Conservation (phyloP, 805 yeast species). For the Saccharomycopsis sp. region DNA sequence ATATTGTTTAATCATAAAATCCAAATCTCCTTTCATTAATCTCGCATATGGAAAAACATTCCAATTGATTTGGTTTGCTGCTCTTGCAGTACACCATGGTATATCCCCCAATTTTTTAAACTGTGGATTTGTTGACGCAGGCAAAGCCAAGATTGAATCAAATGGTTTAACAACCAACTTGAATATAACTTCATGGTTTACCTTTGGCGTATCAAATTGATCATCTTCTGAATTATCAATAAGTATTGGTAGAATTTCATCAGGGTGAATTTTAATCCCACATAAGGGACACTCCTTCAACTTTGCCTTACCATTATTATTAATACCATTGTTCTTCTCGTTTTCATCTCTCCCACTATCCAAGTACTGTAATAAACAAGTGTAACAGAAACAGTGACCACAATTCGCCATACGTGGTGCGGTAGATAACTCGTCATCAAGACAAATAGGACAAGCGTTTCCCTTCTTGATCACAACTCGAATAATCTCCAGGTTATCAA, state of each 20-base stretch:
- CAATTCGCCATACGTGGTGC: constrained; percentile 95
- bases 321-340: constrained; percentile 3
- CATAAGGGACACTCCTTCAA: constrained; percentile 80
- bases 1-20: constrained; percentile 47
- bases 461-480: constrained; percentile 71
- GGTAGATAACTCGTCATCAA: constrained; percentile 62
- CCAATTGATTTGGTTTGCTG: constrained; percentile 23
- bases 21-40: constrained; percentile 57
- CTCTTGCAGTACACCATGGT: constrained; percentile 41
- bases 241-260: constrained; percentile 61
- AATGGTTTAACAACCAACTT: constrained; percentile 57
- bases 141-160: constrained; percentile 40
- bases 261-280: constrained; percentile 45
- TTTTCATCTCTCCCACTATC: constrained; percentile 28
- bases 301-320: constrained; percentile 27
- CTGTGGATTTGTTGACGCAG: constrained; percentile 39
- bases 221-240: constrained; percentile 35
- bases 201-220: constrained; percentile 51
- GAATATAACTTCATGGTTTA: constrained; percentile 48
- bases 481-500: constrained; percentile 53
- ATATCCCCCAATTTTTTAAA: constrained; percentile 37
- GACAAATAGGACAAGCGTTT: constrained; percentile 86
- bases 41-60: constrained; percentile 49
- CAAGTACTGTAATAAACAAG: constrained; percentile 70
- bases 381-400: constrained; percentile 85